A percentile compares a stretch with the other conserved stretches of the same genome.
Conservation (phyloP, 2,329 filamentous ascomycete genomes). For the Hawksworthiomyces lignivorus region DNA sequence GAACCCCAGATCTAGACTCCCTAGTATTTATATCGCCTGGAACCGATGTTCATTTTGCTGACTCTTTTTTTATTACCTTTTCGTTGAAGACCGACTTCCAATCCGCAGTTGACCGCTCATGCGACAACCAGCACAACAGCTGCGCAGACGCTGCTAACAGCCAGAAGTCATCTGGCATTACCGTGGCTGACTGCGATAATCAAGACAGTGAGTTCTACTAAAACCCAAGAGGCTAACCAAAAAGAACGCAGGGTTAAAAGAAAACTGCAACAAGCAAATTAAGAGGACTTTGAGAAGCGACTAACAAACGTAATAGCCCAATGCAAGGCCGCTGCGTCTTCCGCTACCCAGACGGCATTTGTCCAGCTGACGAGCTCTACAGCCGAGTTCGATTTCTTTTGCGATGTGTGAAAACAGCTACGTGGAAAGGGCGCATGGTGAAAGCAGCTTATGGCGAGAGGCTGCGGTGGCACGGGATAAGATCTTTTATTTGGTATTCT, state of each 20-base stretch:
- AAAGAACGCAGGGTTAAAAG: slow-evolving; percentile 2
- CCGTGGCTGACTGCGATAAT: slow-evolving; percentile 36
- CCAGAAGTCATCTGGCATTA: slow-evolving; percentile 22
- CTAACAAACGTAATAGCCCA: slow-evolving; percentile 22
- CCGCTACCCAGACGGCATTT: slow-evolving; percentile 25
- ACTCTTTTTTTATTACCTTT: too few relatives aligned
- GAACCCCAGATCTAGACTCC: too few relatives aligned
- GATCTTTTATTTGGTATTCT: too few relatives aligned
- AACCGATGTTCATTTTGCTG: too few relatives aligned
- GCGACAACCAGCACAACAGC: slow-evolving; percentile 41
- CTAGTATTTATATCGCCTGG: too few relatives aligned
- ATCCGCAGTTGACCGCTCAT: slow-evolving; percentile 34
- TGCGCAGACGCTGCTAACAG: slow-evolving; percentile 37
- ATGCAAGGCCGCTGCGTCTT: slow-evolving; percentile 29
- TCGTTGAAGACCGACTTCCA: slow-evolving; percentile 32
- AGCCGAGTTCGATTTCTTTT: slow-evolving; percentile 39
- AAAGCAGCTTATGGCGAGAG: background rate
- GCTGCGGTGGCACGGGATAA: too few relatives aligned
- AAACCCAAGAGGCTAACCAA: background rate
- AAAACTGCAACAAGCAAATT: too few relatives aligned
- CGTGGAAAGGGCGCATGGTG: too few relatives aligned
- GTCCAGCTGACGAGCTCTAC: slow-evolving; percentile 30
- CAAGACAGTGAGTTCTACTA: slow-evolving; percentile 32
- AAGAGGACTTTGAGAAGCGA: background rate
- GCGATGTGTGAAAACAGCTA: slow-evolving; percentile 32